phyloP scores from a whole-genome alignment of 768 basidiomycete genomes.

The Aureoboletus auriporus region DNA sequence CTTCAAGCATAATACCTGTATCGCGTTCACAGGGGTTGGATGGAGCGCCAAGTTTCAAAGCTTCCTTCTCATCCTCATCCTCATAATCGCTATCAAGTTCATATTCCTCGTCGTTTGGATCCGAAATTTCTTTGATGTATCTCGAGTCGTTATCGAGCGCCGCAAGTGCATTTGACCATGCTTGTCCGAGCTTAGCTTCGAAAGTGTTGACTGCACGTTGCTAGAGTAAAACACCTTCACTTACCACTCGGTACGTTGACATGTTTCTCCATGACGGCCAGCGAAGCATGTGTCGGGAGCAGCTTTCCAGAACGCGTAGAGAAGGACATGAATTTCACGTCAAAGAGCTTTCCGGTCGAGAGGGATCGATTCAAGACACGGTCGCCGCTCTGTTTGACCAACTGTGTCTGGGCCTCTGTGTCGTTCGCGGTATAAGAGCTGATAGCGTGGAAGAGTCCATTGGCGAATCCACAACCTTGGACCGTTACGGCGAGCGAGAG shows the following conservation, averaged over 20 bases:
- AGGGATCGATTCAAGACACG: conserved; percentile 11
- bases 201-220: background rate
- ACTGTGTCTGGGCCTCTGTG: background rate
- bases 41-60: background rate
- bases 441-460: conserved; percentile 11
- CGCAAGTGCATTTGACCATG: conserved; percentile 9
- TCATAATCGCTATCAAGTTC: conserved; percentile 25
- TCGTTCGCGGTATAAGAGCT: background rate
- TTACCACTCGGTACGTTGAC: conserved; percentile 7
- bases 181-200: conserved; percentile 8
- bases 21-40: background rate
- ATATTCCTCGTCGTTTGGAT: conserved; percentile 11
- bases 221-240: background rate
- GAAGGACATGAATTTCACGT: conserved; percentile 17
- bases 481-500: conserved; percentile 12
- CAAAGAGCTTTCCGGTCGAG: conserved; percentile 14
- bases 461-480: conserved; percentile 8
- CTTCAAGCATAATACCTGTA: background rate
- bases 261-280: conserved; percentile 10
- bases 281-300: conserved; percentile 12
- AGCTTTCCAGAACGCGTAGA: background rate
- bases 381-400: conserved; percentile 6
- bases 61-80: background rate
- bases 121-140: conserved; percentile 3
- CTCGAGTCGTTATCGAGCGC: background rate